phyloP scores from a whole-genome alignment of 257 asterid species.

The Capsicum chinense region DNA sequence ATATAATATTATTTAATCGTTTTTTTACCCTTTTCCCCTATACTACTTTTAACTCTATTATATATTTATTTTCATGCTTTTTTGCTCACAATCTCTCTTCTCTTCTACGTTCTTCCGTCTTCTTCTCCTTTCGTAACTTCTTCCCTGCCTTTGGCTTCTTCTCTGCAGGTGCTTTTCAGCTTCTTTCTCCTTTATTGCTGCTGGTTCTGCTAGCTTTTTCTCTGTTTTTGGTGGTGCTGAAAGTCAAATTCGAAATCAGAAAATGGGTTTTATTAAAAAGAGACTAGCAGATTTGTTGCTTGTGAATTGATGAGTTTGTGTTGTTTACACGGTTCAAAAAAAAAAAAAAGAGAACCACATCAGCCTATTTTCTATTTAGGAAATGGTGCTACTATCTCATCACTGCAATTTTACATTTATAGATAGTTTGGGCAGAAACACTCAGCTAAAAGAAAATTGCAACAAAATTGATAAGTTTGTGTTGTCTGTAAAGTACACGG shows the following conservation, averaged over 20 bases:
- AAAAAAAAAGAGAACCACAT: background rate
- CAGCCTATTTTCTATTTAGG: background rate
- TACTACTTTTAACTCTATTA: no score
- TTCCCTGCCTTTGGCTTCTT: background rate
- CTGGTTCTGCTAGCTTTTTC: background rate
- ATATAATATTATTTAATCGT: no score
- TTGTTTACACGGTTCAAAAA: background rate
- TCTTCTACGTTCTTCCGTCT: no score
- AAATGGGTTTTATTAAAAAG: background rate
- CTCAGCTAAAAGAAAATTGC: no score
- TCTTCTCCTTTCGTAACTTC: background rate
- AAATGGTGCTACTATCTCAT: background rate
- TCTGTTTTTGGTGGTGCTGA: conserved; percentile 1
- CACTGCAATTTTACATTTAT: no score
- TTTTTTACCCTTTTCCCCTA: no score
- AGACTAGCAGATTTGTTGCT: background rate
- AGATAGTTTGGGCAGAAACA: no score
- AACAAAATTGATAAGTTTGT: no score
- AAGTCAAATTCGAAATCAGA: background rate
- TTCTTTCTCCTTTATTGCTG: background rate
- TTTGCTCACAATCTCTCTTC: no score
- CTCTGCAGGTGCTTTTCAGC: background rate
- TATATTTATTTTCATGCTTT: no score
- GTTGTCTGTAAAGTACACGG: no score
- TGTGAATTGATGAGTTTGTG: background rate